Percentiles rank a stretch among this genome's conserved stretches.
phyloP scores from a whole-genome alignment of 1,284 basidiomycete species.

The Anthracocystis panici-leucophaei region DNA sequence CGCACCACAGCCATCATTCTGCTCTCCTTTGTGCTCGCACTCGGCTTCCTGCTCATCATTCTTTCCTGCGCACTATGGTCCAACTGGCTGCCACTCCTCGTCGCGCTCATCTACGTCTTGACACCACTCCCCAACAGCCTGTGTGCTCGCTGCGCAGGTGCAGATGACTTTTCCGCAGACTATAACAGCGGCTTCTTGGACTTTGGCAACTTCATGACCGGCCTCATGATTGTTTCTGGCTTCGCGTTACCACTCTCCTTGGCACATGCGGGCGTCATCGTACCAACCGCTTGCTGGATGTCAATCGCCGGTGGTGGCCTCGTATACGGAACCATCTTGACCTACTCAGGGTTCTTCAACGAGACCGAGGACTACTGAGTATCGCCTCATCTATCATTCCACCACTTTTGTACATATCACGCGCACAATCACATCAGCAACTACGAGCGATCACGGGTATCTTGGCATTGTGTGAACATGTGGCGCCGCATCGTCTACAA shows the following conservation, averaged over 20 bases:
- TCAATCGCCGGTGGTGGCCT: slow-evolving; percentile 91
- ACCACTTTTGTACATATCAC: slow-evolving; percentile 32
- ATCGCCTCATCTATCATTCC: background rate
- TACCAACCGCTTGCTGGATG: slow-evolving; percentile 88
- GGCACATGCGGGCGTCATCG: slow-evolving; percentile 90
- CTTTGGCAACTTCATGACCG: slow-evolving; percentile 94
- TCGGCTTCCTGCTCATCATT: slow-evolving; percentile 97
- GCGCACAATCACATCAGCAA: slow-evolving; percentile 8
- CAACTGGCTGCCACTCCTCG: slow-evolving; percentile 96
- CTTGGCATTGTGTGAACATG: background rate
- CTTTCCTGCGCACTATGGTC: slow-evolving; percentile 94
- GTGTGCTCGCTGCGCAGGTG: slow-evolving; percentile 72
- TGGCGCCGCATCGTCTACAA: background rate
- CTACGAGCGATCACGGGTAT: slow-evolving; percentile 17
- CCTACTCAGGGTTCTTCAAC: slow-evolving; percentile 65
- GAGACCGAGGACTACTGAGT: slow-evolving; percentile 57
- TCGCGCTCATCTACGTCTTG: slow-evolving; percentile 92
- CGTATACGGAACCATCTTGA: slow-evolving; percentile 84
- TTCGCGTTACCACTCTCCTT: slow-evolving; percentile 92
- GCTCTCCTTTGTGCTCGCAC: slow-evolving; percentile 89
- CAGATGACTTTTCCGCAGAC: slow-evolving; percentile 74
- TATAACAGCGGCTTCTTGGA: slow-evolving; percentile 76
- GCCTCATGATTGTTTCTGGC: slow-evolving; percentile 86
- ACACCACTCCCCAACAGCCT: slow-evolving; percentile 95
- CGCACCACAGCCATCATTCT: slow-evolving; percentile 63